Conservation (phyloP, 805 yeast genomes). For the Grigorovia yakushimaensis region DNA sequence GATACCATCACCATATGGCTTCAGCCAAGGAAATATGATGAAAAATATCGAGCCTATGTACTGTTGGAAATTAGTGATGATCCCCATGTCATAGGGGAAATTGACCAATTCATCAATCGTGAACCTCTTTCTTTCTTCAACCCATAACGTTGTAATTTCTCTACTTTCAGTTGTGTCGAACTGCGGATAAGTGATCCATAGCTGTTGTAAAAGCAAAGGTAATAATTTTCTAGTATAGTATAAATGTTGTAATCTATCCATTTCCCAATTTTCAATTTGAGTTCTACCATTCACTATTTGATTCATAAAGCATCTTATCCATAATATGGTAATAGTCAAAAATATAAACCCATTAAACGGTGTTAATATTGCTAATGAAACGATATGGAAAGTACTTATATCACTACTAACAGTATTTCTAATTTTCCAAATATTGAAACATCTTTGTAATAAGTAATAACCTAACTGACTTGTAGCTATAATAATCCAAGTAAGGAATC, state of each 20-base stretch:
- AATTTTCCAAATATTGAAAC: slow-evolving; percentile 36
- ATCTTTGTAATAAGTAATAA: slow-evolving; percentile 33
- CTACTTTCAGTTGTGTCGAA: slow-evolving; percentile 8
- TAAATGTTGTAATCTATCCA: slow-evolving; percentile 67
- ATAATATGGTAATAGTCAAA: slow-evolving; percentile 48
- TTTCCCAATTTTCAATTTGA: slow-evolving; percentile 89
- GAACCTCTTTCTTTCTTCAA: slow-evolving; percentile 19
- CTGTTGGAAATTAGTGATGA: slow-evolving; percentile 41
- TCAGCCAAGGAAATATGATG: slow-evolving; percentile 70
- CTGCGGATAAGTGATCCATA: slow-evolving; percentile 33
- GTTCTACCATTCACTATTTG: slow-evolving; percentile 59
- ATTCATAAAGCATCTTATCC: slow-evolving; percentile 51
- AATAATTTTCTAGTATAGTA: slow-evolving; percentile 42
- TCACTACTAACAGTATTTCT: slow-evolving; percentile 45
- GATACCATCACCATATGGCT: slow-evolving; percentile 52
- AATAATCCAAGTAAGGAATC: slow-evolving; percentile 64
- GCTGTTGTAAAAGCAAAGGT: slow-evolving; percentile 36
- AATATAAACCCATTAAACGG: slow-evolving; percentile 52
- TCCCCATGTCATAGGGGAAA: slow-evolving; percentile 77
- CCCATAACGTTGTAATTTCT: slow-evolving; percentile 10
- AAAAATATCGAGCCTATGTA: slow-evolving; percentile 51
- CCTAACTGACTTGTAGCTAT: slow-evolving; percentile 41
- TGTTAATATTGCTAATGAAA: slow-evolving; percentile 45
- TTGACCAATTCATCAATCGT: slow-evolving; percentile 51
- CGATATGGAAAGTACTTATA: slow-evolving; percentile 32